These are phyloP conservation scores for Heterobasidion occidentale DNA, from an alignment of 1,284 basidiomycete species.

Conservation along the genomic window DNA sequence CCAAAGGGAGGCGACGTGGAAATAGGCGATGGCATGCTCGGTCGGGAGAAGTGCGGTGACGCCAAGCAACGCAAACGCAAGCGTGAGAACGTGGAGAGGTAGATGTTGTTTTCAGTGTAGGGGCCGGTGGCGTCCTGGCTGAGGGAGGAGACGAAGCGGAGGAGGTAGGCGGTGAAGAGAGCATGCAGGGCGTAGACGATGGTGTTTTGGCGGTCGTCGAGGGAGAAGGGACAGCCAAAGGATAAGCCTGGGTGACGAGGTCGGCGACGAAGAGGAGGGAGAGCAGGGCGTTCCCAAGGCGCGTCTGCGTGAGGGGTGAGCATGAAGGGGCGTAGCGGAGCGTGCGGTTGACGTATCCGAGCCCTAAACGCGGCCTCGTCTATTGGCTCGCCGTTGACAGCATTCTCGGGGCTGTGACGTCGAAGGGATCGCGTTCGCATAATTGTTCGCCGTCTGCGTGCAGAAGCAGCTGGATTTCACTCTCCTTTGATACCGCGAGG, in stretches of 20 bases:
- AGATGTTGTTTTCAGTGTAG: conserved; percentile 56
- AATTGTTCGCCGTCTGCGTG: conserved; percentile 23
- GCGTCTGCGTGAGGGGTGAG: conserved; percentile 30
- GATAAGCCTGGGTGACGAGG: conserved; percentile 40
- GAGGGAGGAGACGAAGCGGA: conserved; percentile 49
- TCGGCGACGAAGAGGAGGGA: conserved; percentile 35
- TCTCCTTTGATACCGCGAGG: conserved; percentile 32
- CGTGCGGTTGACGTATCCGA: conserved; percentile 34
- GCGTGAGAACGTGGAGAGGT: conserved; percentile 54
- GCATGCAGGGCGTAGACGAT: conserved; percentile 42
- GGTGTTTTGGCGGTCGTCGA: conserved; percentile 29
- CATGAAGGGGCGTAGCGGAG: not conserved
- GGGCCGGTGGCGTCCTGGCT: conserved; percentile 35
- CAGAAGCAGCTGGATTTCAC: conserved; percentile 52
- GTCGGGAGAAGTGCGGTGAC: conserved; percentile 48
- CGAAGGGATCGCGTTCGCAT: conserved; percentile 60
- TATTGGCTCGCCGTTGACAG: conserved; percentile 70
- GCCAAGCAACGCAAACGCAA: conserved; percentile 44
- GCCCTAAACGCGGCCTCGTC: conserved; percentile 68
- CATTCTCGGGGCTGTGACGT: conserved; percentile 67
- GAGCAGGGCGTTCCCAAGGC: conserved; percentile 46
- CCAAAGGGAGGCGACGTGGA: conserved; percentile 29
- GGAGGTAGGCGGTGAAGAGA: conserved; percentile 52
- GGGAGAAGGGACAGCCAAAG: conserved; percentile 4
- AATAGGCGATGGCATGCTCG: conserved; percentile 13